Percentiles rank a stretch among this genome's conserved stretches.
Conservation (phyloP, 2,329 filamentous ascomycete genomes). For the Daldinia eschscholtzii region DNA sequence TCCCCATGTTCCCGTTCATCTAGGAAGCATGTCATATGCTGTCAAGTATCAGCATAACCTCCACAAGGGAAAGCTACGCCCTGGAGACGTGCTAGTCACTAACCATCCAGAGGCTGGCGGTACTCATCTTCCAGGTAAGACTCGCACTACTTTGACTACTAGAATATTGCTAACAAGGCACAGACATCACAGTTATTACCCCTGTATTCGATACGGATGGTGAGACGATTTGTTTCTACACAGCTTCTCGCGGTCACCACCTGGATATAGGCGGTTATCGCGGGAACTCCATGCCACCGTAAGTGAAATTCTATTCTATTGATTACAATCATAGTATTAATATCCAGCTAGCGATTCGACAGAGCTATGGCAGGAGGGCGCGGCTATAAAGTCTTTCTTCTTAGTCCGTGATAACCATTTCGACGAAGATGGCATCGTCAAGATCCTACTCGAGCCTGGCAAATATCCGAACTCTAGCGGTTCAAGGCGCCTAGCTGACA, state of each 20-base stretch:
- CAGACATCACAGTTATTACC: slow-evolving; percentile 43
- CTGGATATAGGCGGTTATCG: slow-evolving; percentile 60
- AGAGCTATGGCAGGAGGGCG: slow-evolving; percentile 60
- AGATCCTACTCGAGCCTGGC: slow-evolving; percentile 52
- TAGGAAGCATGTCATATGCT: slow-evolving; percentile 83
- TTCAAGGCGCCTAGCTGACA: slow-evolving; percentile 56
- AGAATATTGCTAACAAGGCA: background rate
- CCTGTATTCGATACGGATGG: slow-evolving; percentile 40
- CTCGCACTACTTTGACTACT: background rate
- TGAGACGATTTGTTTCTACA: slow-evolving; percentile 42
- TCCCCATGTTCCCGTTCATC: slow-evolving; percentile 80
- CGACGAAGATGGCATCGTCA: slow-evolving; percentile 52
- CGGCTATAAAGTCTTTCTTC: slow-evolving; percentile 56
- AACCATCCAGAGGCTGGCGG: slow-evolving; percentile 46
- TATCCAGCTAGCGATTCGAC: slow-evolving; percentile 38
- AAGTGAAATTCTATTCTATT: background rate
- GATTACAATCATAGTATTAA: slow-evolving; percentile 5
- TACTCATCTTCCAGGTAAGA: slow-evolving; percentile 42
- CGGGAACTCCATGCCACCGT: slow-evolving; percentile 45
- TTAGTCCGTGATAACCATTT: slow-evolving; percentile 55
- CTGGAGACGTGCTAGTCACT: slow-evolving; percentile 45
- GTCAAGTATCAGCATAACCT: slow-evolving; percentile 76
- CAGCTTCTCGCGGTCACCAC: slow-evolving; percentile 45
- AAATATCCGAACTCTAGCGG: slow-evolving; percentile 55
- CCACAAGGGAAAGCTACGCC: slow-evolving; percentile 73